Evolutionary conservation across 2,329 filamentous ascomycete species (phyloP).

Genomic region (Trichocomaceae sp.): DNA sequence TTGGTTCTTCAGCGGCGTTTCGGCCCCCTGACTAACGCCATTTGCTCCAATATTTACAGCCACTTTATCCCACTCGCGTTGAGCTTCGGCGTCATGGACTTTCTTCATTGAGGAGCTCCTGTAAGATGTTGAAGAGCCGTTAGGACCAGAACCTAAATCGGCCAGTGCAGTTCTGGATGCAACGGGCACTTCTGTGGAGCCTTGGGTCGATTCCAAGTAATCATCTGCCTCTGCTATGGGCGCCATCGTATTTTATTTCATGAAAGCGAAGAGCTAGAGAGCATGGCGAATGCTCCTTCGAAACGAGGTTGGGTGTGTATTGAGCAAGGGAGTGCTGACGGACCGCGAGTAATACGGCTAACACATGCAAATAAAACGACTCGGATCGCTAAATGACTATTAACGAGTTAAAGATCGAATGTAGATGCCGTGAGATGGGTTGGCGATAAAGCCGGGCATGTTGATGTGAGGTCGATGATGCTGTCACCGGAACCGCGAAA

Average conservation of each 20-base stretch:
- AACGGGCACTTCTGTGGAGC: background rate
- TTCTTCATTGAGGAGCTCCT: background rate
- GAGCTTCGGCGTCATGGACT: slow-evolving; percentile 5
- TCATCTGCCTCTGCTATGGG: background rate
- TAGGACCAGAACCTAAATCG: slow-evolving; percentile 12
- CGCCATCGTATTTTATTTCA: slow-evolving; percentile 8
- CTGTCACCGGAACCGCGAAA: background rate
- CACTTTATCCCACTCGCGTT: slow-evolving; percentile 11
- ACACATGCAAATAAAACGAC: background rate
- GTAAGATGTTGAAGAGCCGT: slow-evolving; percentile 1
- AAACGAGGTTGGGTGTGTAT: background rate
- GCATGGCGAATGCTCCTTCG: slow-evolving; percentile 10
- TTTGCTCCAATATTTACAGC: background rate
- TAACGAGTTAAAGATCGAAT: background rate
- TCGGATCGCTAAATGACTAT: background rate
- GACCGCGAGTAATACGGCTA: background rate
- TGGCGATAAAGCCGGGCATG: background rate
- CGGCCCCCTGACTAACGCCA: background rate
- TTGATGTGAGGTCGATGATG: background rate
- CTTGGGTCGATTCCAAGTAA: background rate
- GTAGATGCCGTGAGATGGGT: background rate
- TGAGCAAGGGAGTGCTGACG: background rate
- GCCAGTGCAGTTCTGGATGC: slow-evolving; percentile 7
- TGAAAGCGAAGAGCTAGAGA: background rate
- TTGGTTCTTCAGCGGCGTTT: background rate